Percentiles rank a stretch among this genome's conserved stretches.
Evolutionary conservation across 2,329 filamentous ascomycete genomes (phyloP).

Genomic region (Zymoseptoria pseudotritici): DNA sequence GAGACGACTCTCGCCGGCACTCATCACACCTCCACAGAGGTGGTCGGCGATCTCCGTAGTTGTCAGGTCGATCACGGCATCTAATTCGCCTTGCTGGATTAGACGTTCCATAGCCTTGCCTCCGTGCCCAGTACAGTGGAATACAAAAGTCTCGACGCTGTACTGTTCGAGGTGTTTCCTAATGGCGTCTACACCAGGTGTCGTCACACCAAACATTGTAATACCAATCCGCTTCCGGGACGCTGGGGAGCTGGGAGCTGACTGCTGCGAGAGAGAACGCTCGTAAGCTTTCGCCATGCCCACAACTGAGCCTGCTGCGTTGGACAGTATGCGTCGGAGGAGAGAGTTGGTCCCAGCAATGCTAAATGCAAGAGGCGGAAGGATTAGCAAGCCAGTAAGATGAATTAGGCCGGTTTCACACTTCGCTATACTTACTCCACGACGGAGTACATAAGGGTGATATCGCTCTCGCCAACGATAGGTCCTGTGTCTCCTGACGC

Average conservation of each 20-base stretch:
- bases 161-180: conserved; percentile 44
- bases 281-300: conserved; percentile 50
- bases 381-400: background rate
- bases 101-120: conserved; percentile 63
- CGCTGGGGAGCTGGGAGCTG: background rate
- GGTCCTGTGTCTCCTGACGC: conserved; percentile 58
- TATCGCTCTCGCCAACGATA: conserved; percentile 61
- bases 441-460: conserved; percentile 63
- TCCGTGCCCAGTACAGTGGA: conserved; percentile 63
- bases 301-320: conserved; percentile 55
- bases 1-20: conserved; percentile 51
- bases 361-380: background rate
- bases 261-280: conserved; percentile 1
- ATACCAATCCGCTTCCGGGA: conserved; percentile 50
- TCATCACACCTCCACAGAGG: conserved; percentile 56
- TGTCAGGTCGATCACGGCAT: conserved; percentile 63
- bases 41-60: conserved; percentile 63
- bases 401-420: background rate
- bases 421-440: conserved; percentile 45
- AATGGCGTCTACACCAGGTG: conserved; percentile 53
- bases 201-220: conserved; percentile 71
- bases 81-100: conserved; percentile 49
- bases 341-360: conserved; percentile 59
- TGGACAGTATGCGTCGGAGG: conserved; percentile 50
- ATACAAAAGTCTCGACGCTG: conserved; percentile 54